phyloP scores from a whole-genome alignment of 2,329 filamentous ascomycete genomes.

The Colletotrichum paranaense region DNA sequence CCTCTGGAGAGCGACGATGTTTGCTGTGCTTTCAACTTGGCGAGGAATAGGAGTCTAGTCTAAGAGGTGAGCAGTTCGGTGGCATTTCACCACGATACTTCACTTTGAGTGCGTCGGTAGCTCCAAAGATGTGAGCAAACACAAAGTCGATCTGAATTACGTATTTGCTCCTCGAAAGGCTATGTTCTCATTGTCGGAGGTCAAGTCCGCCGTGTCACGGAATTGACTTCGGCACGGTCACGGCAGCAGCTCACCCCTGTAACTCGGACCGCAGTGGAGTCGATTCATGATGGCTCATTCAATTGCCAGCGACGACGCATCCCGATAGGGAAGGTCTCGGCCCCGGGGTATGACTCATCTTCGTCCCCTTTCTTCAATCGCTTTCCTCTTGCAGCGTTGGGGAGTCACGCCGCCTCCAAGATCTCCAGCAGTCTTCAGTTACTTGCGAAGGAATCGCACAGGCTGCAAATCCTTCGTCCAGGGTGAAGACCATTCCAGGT shows the following conservation, averaged over 20 bases:
- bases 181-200: too few relatives aligned
- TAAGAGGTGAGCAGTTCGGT: too few relatives aligned
- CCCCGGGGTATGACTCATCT: conserved; percentile 21
- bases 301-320: conserved; percentile 9
- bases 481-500: fast-evolving
- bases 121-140: too few relatives aligned
- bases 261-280: conserved; percentile 2
- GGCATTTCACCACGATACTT: too few relatives aligned
- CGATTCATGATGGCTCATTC: conserved; percentile 28
- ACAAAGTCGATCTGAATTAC: too few relatives aligned
- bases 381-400: not conserved
- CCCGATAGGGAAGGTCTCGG: conserved; percentile 27
- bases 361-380: not conserved
- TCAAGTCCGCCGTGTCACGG: not conserved
- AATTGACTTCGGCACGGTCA: conserved; percentile 2
- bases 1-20: too few relatives aligned
- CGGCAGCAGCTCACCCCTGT: conserved; percentile 4
- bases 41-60: too few relatives aligned
- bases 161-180: too few relatives aligned
- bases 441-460: not conserved
- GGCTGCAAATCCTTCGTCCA: not conserved
- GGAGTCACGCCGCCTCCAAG: not conserved
- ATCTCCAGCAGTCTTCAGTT: not conserved
- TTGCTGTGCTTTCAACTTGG: too few relatives aligned
- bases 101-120: too few relatives aligned